Evolutionary conservation across 106 monocot genomes (phyloP).

Genomic region (Cymbidium sinense): DNA sequence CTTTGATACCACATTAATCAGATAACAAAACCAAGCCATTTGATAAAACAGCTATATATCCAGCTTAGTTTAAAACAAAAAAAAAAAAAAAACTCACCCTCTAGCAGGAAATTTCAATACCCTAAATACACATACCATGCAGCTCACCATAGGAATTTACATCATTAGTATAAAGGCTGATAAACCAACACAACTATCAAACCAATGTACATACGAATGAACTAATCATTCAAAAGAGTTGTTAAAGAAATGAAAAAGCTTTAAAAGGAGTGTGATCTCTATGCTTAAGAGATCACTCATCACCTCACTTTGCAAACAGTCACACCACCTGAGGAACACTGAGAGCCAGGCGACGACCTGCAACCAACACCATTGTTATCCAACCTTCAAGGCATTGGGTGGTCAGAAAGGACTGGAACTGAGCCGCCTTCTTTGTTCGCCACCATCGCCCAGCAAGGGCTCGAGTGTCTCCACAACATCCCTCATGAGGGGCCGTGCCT

Average conservation of each 20-base stretch:
- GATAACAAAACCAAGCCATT: neutral
- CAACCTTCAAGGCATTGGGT: slow-evolving; percentile 19
- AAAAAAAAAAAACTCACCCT: too few species aligned
- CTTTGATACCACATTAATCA: neutral
- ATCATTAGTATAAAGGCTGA: neutral
- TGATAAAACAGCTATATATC: neutral
- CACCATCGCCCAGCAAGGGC: slow-evolving; percentile 35
- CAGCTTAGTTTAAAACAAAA: too few species aligned
- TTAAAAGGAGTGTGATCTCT: neutral
- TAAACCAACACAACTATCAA: neutral
- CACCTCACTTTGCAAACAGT: slow-evolving; percentile 54
- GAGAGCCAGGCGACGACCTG: slow-evolving; percentile 25
- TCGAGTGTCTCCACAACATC: slow-evolving; percentile 82
- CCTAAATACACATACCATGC: neutral
- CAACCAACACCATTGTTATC: slow-evolving; percentile 6
- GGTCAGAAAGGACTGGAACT: slow-evolving; percentile 19
- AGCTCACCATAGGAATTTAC: neutral
- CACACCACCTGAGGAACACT: slow-evolving; percentile 23
- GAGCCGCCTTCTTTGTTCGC: neutral
- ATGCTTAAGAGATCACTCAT: neutral
- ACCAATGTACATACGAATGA: neutral
- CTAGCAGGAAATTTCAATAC: too few species aligned
- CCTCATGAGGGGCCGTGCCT: slow-evolving; percentile 80
- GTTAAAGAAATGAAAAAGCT: slow-evolving; percentile 4
- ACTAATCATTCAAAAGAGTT: neutral